phyloP scores from a whole-genome alignment of 176 grass and related monocot species.

The maize (Zea mays) region Zm-B73-REFERENCE-NAM-5.0 NC_050099.1:183008001-183008500 shows the following conservation, averaged over 20 bases:
- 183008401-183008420: conserved; percentile 79
- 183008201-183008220: conserved; percentile 57
- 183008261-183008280: conserved; percentile 51
- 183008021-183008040: conserved; percentile 33
- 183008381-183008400: conserved; percentile 83
- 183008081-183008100: conserved; percentile 38
- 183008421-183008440: conserved; percentile 72
- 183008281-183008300: conserved; percentile 79
- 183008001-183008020: conserved; percentile 32
- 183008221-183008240: conserved; percentile 37
- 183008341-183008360: conserved; percentile 87
- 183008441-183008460: conserved; percentile 93
- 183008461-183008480: conserved; percentile 81
- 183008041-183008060: conserved; percentile 54
- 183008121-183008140: conserved; percentile 37
- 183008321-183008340: conserved; percentile 82
- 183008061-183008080: conserved; percentile 47
- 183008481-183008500: conserved; percentile 91
- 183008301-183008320: conserved; percentile 78
- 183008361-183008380: conserved; percentile 81
- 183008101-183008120: conserved; percentile 35
- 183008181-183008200: conserved; percentile 76
- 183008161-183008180: conserved; percentile 67
- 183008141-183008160: conserved; percentile 56
- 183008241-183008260: conserved; percentile 60